Conservation (phyloP, 805 yeast species). For the Starmerella khaoyaiensis region DNA sequence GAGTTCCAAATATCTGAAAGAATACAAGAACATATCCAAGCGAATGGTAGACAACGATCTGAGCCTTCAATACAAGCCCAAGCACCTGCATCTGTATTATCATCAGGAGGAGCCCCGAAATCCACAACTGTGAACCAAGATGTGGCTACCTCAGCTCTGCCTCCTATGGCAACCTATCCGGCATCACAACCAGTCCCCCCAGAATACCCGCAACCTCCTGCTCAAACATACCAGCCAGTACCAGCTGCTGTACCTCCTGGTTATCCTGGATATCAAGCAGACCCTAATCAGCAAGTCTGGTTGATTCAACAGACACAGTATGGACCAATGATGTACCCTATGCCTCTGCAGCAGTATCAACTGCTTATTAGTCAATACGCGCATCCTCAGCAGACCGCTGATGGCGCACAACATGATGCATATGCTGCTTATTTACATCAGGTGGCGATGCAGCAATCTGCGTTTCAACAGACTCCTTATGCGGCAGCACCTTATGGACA, state of each 20-base stretch:
- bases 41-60: neutral
- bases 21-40: conserved; percentile 6
- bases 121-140: neutral
- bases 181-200: neutral
- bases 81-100: neutral
- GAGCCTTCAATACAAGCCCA: neutral
- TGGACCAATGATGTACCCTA: conserved; percentile 19
- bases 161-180: neutral
- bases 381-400: no score
- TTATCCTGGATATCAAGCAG: neutral
- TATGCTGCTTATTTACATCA: conserved; percentile 14
- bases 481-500: no score
- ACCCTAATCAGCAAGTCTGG: conserved; percentile 7
- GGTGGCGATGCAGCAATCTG: conserved; percentile 9
- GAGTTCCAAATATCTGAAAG: conserved; percentile 3
- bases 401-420: no score
- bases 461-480: conserved; percentile 6
- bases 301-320: conserved; percentile 15
- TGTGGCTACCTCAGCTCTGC: neutral
- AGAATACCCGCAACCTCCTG: conserved; percentile 3
- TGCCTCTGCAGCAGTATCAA: conserved; percentile 21
- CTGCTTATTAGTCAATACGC: conserved; percentile 8
- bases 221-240: conserved; percentile 2
- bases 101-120: neutral
- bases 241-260: conserved; percentile 2